Evolutionary conservation across 306 rosid genomes (phyloP), one percentile per base, ranked within the genome.

Genomic region (Corylus avellana): DNA sequence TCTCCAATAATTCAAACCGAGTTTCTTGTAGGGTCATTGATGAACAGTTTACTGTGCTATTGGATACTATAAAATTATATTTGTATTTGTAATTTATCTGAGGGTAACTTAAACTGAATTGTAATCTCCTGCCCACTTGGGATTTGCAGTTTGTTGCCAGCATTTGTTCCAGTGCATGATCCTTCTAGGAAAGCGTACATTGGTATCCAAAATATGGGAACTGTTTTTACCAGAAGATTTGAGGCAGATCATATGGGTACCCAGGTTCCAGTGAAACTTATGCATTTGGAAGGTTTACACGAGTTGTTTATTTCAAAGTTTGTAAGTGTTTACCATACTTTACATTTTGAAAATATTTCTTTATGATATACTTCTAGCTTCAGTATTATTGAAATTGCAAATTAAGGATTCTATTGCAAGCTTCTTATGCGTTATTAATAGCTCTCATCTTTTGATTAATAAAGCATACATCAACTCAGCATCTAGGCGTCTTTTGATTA

Each of bases 161-260:
- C 97, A 76, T 91, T 95, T 85, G 98, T 95, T 83, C 98, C 97
- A 14, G 98, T 95, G 85, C 98, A 92, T 46, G 96, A 83, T 86
- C 98, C 98, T 78, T 85, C 94, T 74, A 90, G 98, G 78, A 95
- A 90, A 83, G 96, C 98, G n/a, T 92, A 87, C 82, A 89, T 92
- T 72, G 98, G 98, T 77, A 95, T 95, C 84, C 98, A 95, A 88
- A 92, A 90, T 86, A 90, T 90, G 97, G 98, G 98, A 83, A 92
- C 98, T 79, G 89, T 93, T 78, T 95, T 95, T 82, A 95, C 98
- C 37, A 89, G 98, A 87, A 91, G 98, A 87, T 95, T 95, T 59
- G 98, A 95, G 85, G 96, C 94, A 76, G 98, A 95, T 88, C 87
- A 86, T 64, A 85, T 92, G 50, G 92, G 98, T 80, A 91, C 90